A percentile compares a stretch with the other conserved stretches of the same genome.
Evolutionary conservation across 768 basidiomycete genomes (phyloP).

Genomic region (Tricholoma matsutake): DNA sequence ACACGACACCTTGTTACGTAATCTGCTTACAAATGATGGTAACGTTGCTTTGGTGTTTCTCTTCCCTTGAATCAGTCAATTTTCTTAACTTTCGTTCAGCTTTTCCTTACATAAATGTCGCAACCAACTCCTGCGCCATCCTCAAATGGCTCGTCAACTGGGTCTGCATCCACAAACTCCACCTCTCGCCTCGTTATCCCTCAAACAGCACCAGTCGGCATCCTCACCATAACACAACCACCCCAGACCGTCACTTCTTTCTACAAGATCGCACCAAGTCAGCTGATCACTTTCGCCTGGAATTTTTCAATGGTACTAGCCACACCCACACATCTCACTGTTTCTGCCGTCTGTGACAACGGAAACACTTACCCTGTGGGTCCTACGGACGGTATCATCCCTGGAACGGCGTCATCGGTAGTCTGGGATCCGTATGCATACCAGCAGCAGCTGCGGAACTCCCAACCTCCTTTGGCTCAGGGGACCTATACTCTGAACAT

Average conservation of each 20-base stretch:
- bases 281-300: conserved; percentile 88
- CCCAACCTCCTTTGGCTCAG: conserved; percentile 57
- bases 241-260: conserved; percentile 79
- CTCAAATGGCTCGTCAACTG: background rate
- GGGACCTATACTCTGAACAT: conserved; percentile 78
- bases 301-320: conserved; percentile 74
- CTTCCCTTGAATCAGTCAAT: no score
- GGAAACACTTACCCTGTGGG: conserved; percentile 90
- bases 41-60: no score
- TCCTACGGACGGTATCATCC: conserved; percentile 66
- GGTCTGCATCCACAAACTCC: background rate
- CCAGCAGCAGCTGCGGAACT: conserved; percentile 55
- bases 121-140: background rate
- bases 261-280: conserved; percentile 78
- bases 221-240: conserved; percentile 75
- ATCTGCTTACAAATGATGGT: no score
- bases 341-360: conserved; percentile 80
- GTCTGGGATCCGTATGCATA: conserved; percentile 82
- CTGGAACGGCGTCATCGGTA: conserved; percentile 66
- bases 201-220: conserved; percentile 53
- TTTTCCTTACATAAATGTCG: no score
- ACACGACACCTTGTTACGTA: no score
- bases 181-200: conserved; percentile 36
- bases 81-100: no score
- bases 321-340: conserved; percentile 71